Evolutionary conservation across 306 rosid species (phyloP), one percentile per base, ranked within the genome.

Genomic region (cucumber (Cucumis sativus)): DNA sequence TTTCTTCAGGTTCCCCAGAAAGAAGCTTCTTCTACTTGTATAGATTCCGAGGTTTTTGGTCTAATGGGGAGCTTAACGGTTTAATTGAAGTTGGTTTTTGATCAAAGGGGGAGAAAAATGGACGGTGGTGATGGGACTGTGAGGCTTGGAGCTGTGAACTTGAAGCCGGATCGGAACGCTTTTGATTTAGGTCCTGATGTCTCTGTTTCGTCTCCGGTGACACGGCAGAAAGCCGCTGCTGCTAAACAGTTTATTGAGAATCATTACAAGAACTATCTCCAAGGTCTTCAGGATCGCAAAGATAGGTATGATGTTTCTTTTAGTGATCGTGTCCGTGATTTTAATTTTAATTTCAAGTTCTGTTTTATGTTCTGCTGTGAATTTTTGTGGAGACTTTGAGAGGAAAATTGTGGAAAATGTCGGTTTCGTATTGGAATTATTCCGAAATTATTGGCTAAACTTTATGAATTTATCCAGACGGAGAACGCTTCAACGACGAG

Each of bases 161-260:
- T 92, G 89, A 89, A 79, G 85, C 45, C 85, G 72, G 97, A 91
- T 87, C 92, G 89, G 73, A 80, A 41, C 11, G 91, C 90, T 16
- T 33, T 92, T 6, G 97, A 96, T 77, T 81, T 89, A 49, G 88
- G 85, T 4, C 82, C 93, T 14, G 99, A 92, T 64, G 96, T 91
- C 0, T 88, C 97, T 9, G 97, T 91, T 84, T 92, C 98, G 13
- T 96, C 99, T 21, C 99, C 99, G 72, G 98, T 96, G 23, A 92
- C 99, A 2, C 65, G 91, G 69, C 99, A 96, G 90, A 96, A 96
- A 76, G 93, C 99, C 30, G 92, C 91, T 0, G 98, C 99, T 16
- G 98, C 99, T 3, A 96, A 96, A 41, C 98, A 96, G 84, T 90
- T 96, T 81, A 92, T 96, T 21, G 99, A 96, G 91, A 96, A 96